phyloP scores from a whole-genome alignment of 768 basidiomycete genomes.

The Phanerodontia chrysosporium region DNA sequence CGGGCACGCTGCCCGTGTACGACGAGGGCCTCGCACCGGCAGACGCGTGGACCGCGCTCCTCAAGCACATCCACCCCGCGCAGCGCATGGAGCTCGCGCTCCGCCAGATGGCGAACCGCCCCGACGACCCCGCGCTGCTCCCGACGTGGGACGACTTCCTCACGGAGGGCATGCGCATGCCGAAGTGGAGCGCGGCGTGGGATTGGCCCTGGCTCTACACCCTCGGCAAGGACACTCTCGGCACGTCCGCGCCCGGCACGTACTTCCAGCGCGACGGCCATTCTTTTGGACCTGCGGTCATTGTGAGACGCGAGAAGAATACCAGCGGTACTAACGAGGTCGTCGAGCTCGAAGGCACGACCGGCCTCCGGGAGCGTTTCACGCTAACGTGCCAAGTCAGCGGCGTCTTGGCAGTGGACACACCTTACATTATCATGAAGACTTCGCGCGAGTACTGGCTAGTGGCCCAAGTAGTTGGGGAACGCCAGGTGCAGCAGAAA shows the following conservation, averaged over 20 bases:
- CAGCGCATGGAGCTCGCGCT: not conserved
- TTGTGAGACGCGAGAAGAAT: not conserved
- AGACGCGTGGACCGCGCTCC: not conserved
- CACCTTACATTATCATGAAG: not conserved
- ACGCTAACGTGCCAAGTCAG: not conserved
- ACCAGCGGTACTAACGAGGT: not conserved
- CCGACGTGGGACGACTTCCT: not conserved
- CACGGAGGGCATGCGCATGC: not conserved
- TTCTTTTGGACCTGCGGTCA: not conserved
- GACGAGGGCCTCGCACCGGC: not conserved
- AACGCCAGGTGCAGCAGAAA: not conserved
- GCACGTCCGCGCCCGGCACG: not conserved
- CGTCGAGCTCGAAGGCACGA: not conserved
- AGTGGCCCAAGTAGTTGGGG: not conserved
- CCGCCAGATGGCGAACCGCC: not conserved
- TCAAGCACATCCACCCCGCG: not conserved
- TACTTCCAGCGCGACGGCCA: not conserved
- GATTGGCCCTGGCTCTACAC: not conserved
- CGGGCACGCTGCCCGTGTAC: not conserved
- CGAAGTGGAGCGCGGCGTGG: not conserved
- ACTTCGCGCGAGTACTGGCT: not conserved
- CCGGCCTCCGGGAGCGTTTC: not conserved
- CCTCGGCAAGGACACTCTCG: not conserved
- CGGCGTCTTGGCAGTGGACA: not conserved
- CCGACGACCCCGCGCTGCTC: not conserved